A percentile compares a stretch with the other conserved stretches of the same genome.
phyloP scores from a whole-genome alignment of 1,139 yeast species.

The Arxiozyma slooffiae region DNA sequence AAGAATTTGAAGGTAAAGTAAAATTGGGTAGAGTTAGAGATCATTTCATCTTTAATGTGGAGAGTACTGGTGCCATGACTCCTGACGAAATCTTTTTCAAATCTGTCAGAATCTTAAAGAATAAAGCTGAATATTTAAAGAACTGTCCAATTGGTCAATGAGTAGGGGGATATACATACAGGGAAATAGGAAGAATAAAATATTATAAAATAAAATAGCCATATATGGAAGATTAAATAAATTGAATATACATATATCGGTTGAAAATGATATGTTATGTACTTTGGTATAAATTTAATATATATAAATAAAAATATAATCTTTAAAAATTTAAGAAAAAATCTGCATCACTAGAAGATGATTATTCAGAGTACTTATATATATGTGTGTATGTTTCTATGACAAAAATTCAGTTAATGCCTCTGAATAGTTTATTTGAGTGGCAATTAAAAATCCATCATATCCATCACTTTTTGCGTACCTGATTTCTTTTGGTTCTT shows the following conservation, averaged over 20 bases:
- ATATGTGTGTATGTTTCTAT: neutral
- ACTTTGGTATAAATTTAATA: neutral
- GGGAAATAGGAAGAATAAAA: neutral
- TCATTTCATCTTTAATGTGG: constrained; percentile 88
- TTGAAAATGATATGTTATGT: neutral
- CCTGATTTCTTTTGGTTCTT: constrained; percentile 16
- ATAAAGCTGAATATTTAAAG: constrained; percentile 75
- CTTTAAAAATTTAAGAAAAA: neutral
- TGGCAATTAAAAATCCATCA: constrained; percentile 33
- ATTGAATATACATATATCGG: constrained; percentile 7
- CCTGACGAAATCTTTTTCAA: constrained; percentile 93
- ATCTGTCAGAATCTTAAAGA: constrained; percentile 71
- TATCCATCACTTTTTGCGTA: constrained; percentile 33
- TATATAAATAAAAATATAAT: neutral
- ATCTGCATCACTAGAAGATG: neutral
- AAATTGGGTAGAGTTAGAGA: constrained; percentile 84
- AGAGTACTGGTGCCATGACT: constrained; percentile 91
- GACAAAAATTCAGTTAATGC: constrained; percentile 9
- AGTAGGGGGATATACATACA: constrained; percentile 1
- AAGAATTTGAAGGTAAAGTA: constrained; percentile 80
- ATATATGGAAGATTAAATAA: neutral
- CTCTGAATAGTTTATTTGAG: constrained; percentile 28
- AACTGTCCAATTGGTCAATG: constrained; percentile 66
- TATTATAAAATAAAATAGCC: neutral
- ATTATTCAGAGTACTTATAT: neutral